Evolutionary conservation across 2,329 filamentous ascomycete genomes (phyloP).

Genomic region (Parastagonospora avenae): DNA sequence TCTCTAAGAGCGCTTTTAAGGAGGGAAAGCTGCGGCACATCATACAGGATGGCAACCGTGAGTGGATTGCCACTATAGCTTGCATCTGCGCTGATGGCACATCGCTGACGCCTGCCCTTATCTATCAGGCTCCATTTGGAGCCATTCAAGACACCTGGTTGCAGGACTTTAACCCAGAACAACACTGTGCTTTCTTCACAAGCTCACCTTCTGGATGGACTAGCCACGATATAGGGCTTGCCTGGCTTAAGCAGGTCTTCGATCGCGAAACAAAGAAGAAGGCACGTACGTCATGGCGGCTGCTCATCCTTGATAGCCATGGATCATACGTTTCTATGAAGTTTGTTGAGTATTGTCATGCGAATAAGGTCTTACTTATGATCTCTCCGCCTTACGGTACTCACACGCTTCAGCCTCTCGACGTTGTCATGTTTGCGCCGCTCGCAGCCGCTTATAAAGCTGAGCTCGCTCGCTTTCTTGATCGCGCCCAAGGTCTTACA

Average conservation of each 20-base stretch:
- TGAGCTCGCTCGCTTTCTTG: background rate
- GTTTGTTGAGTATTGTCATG: conserved; percentile 8
- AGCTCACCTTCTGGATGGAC: background rate
- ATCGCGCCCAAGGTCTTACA: conserved; percentile 1
- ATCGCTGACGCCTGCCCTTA: conserved; percentile 7
- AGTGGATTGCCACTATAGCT: conserved; percentile 13
- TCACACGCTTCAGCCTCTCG: conserved; percentile 11
- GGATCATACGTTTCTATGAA: conserved; percentile 7
- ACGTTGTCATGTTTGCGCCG: background rate
- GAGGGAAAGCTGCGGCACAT: background rate
- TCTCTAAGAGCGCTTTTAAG: conserved; percentile 2
- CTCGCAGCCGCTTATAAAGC: background rate
- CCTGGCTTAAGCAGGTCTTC: conserved; percentile 1
- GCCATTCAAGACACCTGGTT: too few species aligned
- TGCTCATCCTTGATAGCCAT: conserved; percentile 15
- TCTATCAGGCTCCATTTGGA: conserved; percentile 15
- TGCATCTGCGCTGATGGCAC: conserved; percentile 12
- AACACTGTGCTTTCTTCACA: background rate
- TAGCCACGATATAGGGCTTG: conserved; percentile 1
- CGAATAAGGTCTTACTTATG: conserved; percentile 6
- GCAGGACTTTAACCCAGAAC: too few species aligned
- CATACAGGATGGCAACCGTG: conserved; percentile 3
- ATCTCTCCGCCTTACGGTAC: conserved; percentile 11
- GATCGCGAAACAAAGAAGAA: conserved; percentile 1
- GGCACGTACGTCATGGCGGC: background rate